Percentiles rank a stretch among this genome's conserved stretches.
These are phyloP conservation scores for Collybia sordida DNA, from an alignment of 768 basidiomycete genomes.

Conservation along the genomic window DNA sequence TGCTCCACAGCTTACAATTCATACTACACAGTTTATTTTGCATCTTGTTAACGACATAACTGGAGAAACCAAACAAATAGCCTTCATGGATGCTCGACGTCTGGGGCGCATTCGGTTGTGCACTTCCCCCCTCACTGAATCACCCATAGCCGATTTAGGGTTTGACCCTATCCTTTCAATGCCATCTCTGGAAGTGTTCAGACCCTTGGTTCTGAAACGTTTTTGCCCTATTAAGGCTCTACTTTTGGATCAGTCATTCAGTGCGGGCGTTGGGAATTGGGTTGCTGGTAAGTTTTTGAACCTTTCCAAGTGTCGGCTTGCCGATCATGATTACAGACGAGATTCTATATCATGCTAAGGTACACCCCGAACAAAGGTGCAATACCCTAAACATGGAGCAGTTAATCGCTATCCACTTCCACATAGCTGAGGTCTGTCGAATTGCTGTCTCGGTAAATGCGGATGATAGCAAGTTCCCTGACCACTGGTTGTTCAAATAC, in stretches of 20 bases:
- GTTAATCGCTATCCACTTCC: conserved; percentile 47
- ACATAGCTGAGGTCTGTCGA: conserved; percentile 54
- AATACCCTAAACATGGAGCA: conserved; percentile 53
- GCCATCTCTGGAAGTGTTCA: conserved; percentile 56
- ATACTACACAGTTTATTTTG: conserved; percentile 52
- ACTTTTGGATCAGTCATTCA: conserved; percentile 79
- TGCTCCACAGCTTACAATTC: not conserved
- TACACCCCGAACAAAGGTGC: conserved; percentile 72
- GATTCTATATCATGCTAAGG: conserved; percentile 69
- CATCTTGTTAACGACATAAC: conserved; percentile 45
- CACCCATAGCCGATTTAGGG: conserved; percentile 70
- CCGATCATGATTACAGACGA: conserved; percentile 46
- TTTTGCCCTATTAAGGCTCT: conserved; percentile 71
- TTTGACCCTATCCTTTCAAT: conserved; percentile 77
- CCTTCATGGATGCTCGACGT: conserved; percentile 72
- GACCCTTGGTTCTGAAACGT: conserved; percentile 45
- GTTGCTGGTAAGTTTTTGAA: conserved; percentile 54
- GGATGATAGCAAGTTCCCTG: conserved; percentile 65
- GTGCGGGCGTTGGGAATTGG: conserved; percentile 83
- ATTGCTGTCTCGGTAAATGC: conserved; percentile 70
- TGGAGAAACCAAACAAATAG: conserved; percentile 48
- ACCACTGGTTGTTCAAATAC: conserved; percentile 66
- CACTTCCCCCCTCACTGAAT: conserved; percentile 53
- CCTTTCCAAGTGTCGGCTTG: not conserved
- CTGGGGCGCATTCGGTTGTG: conserved; percentile 70